Evolutionary conservation across 2,329 filamentous ascomycete species (phyloP).

Genomic region (Trichoderma brevicompactum): DNA sequence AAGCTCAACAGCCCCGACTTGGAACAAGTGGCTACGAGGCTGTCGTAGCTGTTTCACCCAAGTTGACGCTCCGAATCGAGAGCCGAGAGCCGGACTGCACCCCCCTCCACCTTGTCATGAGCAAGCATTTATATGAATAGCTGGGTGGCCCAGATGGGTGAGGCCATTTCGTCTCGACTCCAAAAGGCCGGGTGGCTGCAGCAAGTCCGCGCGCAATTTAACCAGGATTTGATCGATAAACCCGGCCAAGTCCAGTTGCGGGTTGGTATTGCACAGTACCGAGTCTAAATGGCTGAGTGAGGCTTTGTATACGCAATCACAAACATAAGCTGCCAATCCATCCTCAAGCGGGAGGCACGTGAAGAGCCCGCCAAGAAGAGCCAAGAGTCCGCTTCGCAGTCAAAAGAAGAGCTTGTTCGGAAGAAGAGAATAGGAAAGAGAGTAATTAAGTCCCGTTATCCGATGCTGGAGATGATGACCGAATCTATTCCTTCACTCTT

Average conservation of each 20-base stretch:
- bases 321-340: constrained; percentile 6
- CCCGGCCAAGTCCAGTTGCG: not conserved
- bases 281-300: not conserved
- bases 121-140: not conserved
- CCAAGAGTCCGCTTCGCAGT: not conserved
- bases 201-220: not conserved
- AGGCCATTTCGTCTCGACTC: not conserved
- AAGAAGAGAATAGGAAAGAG: not conserved
- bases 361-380: constrained; percentile 6
- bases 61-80: not conserved
- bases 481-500: not conserved
- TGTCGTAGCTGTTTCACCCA: not conserved
- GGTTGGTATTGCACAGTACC: not conserved
- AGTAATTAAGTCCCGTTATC: not conserved
- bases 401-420: too few species aligned
- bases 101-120: not conserved
- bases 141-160: not conserved
- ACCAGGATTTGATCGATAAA: not conserved
- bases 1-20: not conserved
- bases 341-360: constrained; percentile 3
- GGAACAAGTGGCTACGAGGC: not conserved
- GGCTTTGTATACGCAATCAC: not conserved
- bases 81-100: not conserved
- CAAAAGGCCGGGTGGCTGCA: constrained; percentile 8
- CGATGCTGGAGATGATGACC: not conserved